phyloP scores from a whole-genome alignment of 768 basidiomycete genomes.

The Erythrobasidium yunnanense region DNA sequence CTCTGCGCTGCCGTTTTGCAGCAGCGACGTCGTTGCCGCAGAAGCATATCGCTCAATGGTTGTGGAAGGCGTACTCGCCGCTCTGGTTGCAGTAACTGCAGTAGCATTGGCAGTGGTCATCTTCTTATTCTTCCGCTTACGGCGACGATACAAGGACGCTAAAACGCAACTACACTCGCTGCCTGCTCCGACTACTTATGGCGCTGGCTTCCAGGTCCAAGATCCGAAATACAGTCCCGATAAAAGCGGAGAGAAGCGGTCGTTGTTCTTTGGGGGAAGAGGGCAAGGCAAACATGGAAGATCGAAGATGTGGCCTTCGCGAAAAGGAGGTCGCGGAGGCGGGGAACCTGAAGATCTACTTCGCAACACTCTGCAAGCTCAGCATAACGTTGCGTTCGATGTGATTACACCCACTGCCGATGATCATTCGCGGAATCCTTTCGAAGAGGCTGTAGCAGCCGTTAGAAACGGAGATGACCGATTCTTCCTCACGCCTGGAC shows the following conservation, averaged over 20 bases:
- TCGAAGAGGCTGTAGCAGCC: neutral
- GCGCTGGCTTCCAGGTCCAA: neutral
- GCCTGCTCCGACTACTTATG: neutral
- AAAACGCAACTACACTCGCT: neutral
- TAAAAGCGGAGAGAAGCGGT: neutral
- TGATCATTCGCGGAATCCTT: neutral
- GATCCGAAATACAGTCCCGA: neutral
- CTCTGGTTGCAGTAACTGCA: neutral
- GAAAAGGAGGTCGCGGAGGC: neutral
- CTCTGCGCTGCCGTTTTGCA: too few relatives aligned
- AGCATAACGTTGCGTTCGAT: neutral
- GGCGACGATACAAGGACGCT: neutral
- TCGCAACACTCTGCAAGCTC: neutral
- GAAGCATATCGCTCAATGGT: neutral
- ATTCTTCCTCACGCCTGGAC: neutral
- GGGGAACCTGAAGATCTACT: neutral
- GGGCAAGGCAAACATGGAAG: neutral
- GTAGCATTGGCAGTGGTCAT: neutral
- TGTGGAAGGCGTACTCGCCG: neutral
- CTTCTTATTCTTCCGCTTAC: neutral
- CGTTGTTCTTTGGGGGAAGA: too few relatives aligned
- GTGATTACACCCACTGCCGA: neutral
- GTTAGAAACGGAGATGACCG: neutral
- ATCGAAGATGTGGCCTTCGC: neutral
- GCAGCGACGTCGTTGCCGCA: neutral